Evolutionary conservation across 2,329 filamentous ascomycete genomes (phyloP), one percentile per base, ranked within the genome.

Genomic region (Stemphylium beticola): DNA sequence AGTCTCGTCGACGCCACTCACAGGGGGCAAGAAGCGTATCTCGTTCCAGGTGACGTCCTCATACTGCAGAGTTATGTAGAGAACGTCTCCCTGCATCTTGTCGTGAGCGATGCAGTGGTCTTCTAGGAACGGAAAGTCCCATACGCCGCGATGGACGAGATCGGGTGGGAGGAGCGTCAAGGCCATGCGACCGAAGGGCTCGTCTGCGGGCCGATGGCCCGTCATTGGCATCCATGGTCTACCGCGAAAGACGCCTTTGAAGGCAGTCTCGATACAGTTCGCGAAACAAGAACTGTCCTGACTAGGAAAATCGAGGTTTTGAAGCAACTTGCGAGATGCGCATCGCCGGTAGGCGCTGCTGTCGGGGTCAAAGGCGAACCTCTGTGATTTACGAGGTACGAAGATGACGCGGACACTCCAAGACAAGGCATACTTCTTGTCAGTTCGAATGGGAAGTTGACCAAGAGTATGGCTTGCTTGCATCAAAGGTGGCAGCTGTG

Each of bases 101-200:
- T 77, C 75, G 57, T 76, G 73, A 9, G 74, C 70, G 38, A 77
- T 73, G 54, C 75, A 77, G 53, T 77, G 74, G 29, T 76, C 69
- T 33, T 76, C 75, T 20, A 77, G 62, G 52, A 77, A 77, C 3
- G 69, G 65, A 39, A 74, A 74, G 45, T 77, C 73, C 75, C 75
- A 77, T 3, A 75, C 65, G 37, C 67, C 63, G n/a, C 67, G 66
- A 39, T 72, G 64, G 31, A 69, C 55, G 34, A 73, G 65, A 34
- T 76, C 71, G 15, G 65, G 61, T 2, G 73, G 68, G 2, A 77
- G 66, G 20, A 69, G 59, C 3, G 65, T 63, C 1, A 77, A 69
- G n/a, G 70, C 69, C 67, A 77, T 77, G 37, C 73, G 73, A 31
- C 73, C 73, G 46, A 75, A 75, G 0, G 69, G 71, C 43, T 76